Conservation (phyloP, 2,329 filamentous ascomycete genomes). For the Ophiostoma ulmi region DNA sequence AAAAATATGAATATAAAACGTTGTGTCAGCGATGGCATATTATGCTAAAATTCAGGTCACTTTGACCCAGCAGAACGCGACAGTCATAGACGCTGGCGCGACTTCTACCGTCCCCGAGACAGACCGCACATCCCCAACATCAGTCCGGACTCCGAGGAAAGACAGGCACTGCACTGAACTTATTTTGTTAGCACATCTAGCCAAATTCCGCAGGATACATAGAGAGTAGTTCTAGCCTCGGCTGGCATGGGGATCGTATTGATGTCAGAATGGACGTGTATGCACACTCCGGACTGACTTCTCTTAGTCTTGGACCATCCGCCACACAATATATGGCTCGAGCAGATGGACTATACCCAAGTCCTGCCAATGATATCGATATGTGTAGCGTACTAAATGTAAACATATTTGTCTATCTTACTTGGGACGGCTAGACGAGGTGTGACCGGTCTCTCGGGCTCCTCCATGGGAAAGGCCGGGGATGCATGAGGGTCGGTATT, state of each 20-base stretch:
- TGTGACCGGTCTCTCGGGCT: constrained; percentile 23
- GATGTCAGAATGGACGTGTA: not conserved
- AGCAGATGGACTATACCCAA: not conserved
- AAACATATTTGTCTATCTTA: not conserved
- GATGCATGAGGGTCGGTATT: not conserved
- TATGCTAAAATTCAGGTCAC: not conserved
- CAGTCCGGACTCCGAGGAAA: constrained; percentile 26
- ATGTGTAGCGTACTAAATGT: not conserved
- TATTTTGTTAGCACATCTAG: not conserved
- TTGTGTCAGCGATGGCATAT: not conserved
- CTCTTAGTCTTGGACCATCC: not conserved
- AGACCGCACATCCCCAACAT: constrained; percentile 25
- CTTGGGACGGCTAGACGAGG: not conserved
- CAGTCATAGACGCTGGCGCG: not conserved
- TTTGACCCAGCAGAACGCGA: not conserved
- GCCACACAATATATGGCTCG: not conserved
- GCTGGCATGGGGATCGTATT: not conserved
- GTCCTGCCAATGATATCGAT: not conserved
- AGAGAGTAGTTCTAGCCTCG: not conserved
- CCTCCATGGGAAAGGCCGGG: constrained; percentile 20
- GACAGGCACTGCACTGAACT: not conserved
- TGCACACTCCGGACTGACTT: not conserved
- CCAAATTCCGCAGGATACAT: not conserved
- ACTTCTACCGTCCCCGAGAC: not conserved
- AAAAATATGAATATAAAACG: not conserved